Conservation (phyloP, 2,329 filamentous ascomycete genomes). For the Nemania serpens region DNA sequence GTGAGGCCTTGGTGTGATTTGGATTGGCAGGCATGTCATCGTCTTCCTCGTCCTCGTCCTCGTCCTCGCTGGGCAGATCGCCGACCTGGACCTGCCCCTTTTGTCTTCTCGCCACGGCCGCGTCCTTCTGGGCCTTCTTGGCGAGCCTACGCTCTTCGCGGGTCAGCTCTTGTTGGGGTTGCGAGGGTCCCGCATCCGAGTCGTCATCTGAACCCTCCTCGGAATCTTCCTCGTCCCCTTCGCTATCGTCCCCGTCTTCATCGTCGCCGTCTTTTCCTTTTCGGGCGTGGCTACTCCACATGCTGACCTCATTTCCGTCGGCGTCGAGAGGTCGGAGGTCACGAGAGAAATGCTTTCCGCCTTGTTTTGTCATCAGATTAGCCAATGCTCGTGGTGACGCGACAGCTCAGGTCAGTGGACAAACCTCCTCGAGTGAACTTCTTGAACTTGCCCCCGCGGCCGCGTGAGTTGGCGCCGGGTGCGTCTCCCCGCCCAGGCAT, state of each 20-base stretch:
- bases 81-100: constrained; percentile 76
- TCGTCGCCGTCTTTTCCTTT: constrained; percentile 57
- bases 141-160: constrained; percentile 87
- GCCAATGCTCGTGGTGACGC: neutral
- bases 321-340: constrained; percentile 86
- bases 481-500: constrained; percentile 50
- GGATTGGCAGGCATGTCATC: constrained; percentile 83
- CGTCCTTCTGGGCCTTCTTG: constrained; percentile 89
- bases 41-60: constrained; percentile 45
- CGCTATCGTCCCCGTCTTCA: constrained; percentile 52
- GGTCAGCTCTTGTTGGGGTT: constrained; percentile 61
- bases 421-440: constrained; percentile 91
- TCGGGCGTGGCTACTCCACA: constrained; percentile 73
- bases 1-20: constrained; percentile 81
- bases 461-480: constrained; percentile 63
- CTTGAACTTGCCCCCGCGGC: constrained; percentile 90
- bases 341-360: constrained; percentile 93
- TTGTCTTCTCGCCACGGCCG: constrained; percentile 78
- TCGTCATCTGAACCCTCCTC: constrained; percentile 53
- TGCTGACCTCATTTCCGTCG: constrained; percentile 85
- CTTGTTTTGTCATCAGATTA: constrained; percentile 50
- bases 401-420: constrained; percentile 31
- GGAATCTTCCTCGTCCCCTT: constrained; percentile 55
- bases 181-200: constrained; percentile 52
- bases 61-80: constrained; percentile 77